Conservation (phyloP, 2,329 filamentous ascomycete species). For the Fusarium sp. region DNA sequence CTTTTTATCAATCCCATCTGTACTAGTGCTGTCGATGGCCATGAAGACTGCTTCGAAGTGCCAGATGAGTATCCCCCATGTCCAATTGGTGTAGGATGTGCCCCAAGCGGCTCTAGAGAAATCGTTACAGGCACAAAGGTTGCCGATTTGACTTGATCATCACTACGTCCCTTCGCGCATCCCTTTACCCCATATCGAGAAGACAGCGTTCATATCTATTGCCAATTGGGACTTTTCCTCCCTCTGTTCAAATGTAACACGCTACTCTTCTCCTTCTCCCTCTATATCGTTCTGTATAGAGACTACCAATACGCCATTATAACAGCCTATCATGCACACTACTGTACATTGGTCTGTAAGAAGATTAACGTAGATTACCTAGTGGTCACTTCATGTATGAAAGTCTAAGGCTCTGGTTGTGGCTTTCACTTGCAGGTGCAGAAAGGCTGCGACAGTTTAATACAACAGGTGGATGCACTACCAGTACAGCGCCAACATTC, state of each 20-base stretch:
- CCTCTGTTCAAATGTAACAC: constrained; percentile 15
- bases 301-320: constrained; percentile 2
- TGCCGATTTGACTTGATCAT: constrained; percentile 8
- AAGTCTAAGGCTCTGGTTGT: constrained; percentile 13
- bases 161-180: constrained; percentile 1
- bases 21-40: constrained; percentile 34
- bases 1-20: constrained; percentile 26
- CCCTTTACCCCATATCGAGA: constrained; percentile 19
- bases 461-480: constrained; percentile 5
- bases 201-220: constrained; percentile 7
- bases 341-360: constrained; percentile 36
- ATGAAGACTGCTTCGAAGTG: constrained; percentile 13
- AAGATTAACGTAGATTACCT: constrained; percentile 17
- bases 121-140: constrained; percentile 6
- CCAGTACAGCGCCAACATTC: constrained; percentile 23
- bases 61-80: constrained; percentile 3
- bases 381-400: not conserved
- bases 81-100: constrained; percentile 1
- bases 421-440: constrained; percentile 1
- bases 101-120: constrained; percentile 9
- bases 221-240: constrained; percentile 26
- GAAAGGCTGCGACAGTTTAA: constrained; percentile 17
- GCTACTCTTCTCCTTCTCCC: constrained; percentile 18
- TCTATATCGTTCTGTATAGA: not conserved
- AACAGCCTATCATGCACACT: constrained; percentile 23